Evolutionary conservation across 2,329 filamentous ascomycete species (phyloP), one percentile per base, ranked within the genome.

Genomic region (Fusarium dimerum): DNA sequence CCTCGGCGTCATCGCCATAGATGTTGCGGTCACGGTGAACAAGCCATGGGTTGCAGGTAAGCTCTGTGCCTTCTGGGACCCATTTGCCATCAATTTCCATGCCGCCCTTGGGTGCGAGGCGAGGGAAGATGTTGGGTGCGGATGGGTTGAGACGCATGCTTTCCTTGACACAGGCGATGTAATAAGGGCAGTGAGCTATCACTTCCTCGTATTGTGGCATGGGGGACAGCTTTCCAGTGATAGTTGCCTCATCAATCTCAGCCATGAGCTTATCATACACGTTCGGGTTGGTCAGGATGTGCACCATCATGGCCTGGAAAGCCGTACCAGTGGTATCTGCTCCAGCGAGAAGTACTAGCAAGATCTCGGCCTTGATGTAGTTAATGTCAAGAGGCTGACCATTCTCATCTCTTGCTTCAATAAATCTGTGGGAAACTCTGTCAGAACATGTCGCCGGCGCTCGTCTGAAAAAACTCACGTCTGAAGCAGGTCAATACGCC

Each of bases 111-210:
- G 79, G 77, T 0, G 81, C 78, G 1, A 74, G 68, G 5, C 80
- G 72, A 61, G 76, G 76, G n/a, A 82, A 64, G 3, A 78, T 75
- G 11, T 82, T 64, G 5, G 77, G 78, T 0, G 74, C 73, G 0
- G 78, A 75, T 1, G 79, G 72, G 45, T 80, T 76, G 17, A 83
- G 66, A 13, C 81, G 74, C 16, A 83, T 63, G 0, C 76, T 75
- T 60, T 83, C 80, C 47, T 81, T 80, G 39, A 83, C 75, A 3
- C 77, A 73, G 1, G 79, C 79, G 52, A 82, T 75, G 15, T 83
- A 69, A 54, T 82, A 84, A 0, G 77, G 78, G 8, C 57, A 60
- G 34, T 60, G 26, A 2, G 48, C 46, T 1, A 58, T 11, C 2
- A 60, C 51, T 4, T 60, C 51, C 4, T 60, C 61, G 79, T 61